Evolutionary conservation across 2,329 filamentous ascomycete species (phyloP).

Genomic region (Cordyceps javanica): DNA sequence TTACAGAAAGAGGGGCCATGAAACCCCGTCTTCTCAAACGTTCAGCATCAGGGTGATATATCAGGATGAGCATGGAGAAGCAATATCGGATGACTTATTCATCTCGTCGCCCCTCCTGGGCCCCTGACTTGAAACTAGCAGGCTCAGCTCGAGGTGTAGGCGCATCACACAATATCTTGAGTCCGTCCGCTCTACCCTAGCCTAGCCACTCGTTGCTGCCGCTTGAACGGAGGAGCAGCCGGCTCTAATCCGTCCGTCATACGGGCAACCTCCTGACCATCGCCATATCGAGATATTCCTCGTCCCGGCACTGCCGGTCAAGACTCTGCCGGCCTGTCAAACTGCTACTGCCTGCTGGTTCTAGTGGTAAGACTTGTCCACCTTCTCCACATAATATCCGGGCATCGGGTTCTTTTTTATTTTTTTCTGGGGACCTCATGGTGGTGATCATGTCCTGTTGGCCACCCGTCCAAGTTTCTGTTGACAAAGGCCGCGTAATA

Average conservation of each 20-base stretch:
- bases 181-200: background rate
- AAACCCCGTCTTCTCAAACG: background rate
- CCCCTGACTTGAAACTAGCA: constrained; percentile 7
- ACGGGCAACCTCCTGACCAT: too few species aligned
- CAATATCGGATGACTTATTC: background rate
- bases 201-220: too few species aligned
- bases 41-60: background rate
- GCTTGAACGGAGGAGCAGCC: too few species aligned
- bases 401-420: background rate
- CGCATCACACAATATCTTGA: background rate
- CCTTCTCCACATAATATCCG: constrained; percentile 1
- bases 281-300: too few species aligned
- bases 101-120: background rate
- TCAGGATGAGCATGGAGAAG: background rate
- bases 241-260: too few species aligned
- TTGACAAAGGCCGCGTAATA: background rate
- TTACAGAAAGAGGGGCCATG: background rate
- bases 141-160: background rate
- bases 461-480: background rate
- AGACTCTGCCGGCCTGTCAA: too few species aligned
- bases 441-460: background rate
- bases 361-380: background rate
- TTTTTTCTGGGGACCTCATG: background rate
- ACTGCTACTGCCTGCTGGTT: background rate
- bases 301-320: background rate